Evolutionary conservation across 2,329 filamentous ascomycete species (phyloP), one percentile per base, ranked within the genome.

Genomic region (Gaeumannomyces sp.): DNA sequence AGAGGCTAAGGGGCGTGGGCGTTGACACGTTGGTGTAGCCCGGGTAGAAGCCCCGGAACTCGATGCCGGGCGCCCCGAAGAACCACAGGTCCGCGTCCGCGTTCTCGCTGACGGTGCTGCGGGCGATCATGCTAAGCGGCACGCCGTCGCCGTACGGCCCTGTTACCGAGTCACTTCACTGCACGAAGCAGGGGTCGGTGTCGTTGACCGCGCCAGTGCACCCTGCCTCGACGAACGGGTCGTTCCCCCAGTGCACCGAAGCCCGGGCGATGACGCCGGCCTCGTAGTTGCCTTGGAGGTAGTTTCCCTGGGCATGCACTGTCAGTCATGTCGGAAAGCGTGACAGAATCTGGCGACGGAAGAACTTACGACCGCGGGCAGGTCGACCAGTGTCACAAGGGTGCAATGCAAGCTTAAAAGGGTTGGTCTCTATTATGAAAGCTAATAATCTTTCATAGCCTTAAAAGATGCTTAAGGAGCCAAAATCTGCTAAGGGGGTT

Each of bases 251-350:
- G 65, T 50, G 67, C 67, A 58, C 65, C 65, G 25, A 61, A 53
- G 65, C 71, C 53, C 70, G 27, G 25, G 64, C 68, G 2, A 66
- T 60, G 56, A 70, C 73, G 25, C 75, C 74, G 60, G 81, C 78
- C 65, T 76, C 83, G 71, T 83, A 83, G 65, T 83, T 82, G 70
- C 89, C 85, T 72, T 85, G 79, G 11, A 89, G 76, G 72, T 88
- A 87, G 11, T 75, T 79, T 13, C 86, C 86, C 29, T 29, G n/a
- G n/a, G 29, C 29, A 3, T 3, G 29, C 6, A 29, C 6, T 29
- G 29, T 29, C 29, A 29, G 29, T 29, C n/a, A n/a, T n/a, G n/a
- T n/a, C n/a, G n/a, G n/a, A n/a, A n/a, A n/a, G n/a, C n/a, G n/a
- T n/a, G n/a, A n/a, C n/a, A n/a, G n/a, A n/a, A n/a, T n/a, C n/a